These are phyloP conservation scores for Cupressus sempervirens DNA, from an alignment of 75 land plant species.

Conservation along the genomic window DNA sequence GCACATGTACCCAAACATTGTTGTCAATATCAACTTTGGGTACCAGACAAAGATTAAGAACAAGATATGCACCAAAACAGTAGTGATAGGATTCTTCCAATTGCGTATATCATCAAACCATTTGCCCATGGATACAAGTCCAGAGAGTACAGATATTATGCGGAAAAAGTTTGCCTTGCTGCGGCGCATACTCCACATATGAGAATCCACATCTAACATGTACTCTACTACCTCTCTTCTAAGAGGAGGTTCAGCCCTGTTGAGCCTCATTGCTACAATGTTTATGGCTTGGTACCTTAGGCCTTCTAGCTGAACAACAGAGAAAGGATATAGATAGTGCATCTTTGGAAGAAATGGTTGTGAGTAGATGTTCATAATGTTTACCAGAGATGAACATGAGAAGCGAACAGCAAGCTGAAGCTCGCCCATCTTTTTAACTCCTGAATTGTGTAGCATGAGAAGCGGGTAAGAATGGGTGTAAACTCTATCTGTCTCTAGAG, in stretches of 20 bases:
- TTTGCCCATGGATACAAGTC: slow-evolving; percentile 19
- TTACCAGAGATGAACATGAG: slow-evolving; percentile 44
- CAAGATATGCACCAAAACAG: slow-evolving; percentile 63
- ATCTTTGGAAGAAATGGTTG: slow-evolving; percentile 65
- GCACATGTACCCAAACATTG: slow-evolving; percentile 28
- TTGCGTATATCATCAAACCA: slow-evolving; percentile 55
- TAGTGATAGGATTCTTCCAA: slow-evolving; percentile 66
- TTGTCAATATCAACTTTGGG: slow-evolving; percentile 29
- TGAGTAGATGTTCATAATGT: slow-evolving; percentile 40
- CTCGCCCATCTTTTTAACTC: slow-evolving; percentile 80
- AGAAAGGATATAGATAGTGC: slow-evolving; percentile 67
- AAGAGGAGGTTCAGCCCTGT: slow-evolving; percentile 62
- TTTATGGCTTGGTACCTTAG: slow-evolving; percentile 60
- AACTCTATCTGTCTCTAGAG: slow-evolving; percentile 47
- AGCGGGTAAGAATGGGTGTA: slow-evolving; percentile 69
- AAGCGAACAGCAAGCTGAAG: slow-evolving; percentile 62
- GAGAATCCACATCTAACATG: slow-evolving; percentile 72
- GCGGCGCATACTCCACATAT: slow-evolving; percentile 80
- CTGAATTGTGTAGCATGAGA: slow-evolving; percentile 50
- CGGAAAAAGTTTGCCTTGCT: slow-evolving; percentile 74
- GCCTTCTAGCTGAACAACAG: slow-evolving; percentile 49
- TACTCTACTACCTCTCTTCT: slow-evolving; percentile 64
- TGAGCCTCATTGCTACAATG: slow-evolving; percentile 56
- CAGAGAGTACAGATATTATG: slow-evolving; percentile 51
- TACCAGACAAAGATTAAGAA: slow-evolving; percentile 60